Conservation (phyloP, 2,329 filamentous ascomycete species). For the Ophiostoma triangulosporum region DNA sequence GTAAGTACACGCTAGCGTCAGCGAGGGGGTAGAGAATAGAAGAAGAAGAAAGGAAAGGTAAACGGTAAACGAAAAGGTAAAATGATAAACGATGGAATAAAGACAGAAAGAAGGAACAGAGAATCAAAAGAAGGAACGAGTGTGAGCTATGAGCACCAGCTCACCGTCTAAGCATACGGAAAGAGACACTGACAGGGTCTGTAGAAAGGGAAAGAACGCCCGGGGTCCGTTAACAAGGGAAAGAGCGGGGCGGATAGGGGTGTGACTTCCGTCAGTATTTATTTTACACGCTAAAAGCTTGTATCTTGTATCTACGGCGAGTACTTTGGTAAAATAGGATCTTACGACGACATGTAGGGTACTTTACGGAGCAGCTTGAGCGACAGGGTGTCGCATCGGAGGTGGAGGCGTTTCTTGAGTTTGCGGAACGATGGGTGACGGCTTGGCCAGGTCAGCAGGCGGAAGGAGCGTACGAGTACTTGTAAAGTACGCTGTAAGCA, state of each 20-base stretch:
- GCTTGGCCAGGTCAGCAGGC: neutral
- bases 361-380: too few species aligned
- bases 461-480: neutral
- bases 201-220: neutral
- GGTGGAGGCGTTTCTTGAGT: neutral
- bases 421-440: constrained; percentile 12
- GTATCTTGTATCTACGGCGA: too few species aligned
- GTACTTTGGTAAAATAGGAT: too few species aligned
- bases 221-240: constrained; percentile 1
- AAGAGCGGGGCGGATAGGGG: neutral
- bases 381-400: too few species aligned
- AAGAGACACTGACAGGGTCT: neutral
- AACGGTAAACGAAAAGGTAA: neutral
- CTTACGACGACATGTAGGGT: too few species aligned
- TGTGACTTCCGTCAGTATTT: neutral
- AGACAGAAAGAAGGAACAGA: neutral
- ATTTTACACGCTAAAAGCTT: too few species aligned
- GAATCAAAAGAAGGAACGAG: neutral
- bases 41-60: too few species aligned
- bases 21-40: neutral
- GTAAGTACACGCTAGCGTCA: constrained; percentile 2
- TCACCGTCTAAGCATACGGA: too few species aligned
- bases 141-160: too few species aligned
- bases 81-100: neutral
- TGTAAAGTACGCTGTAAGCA: too few species aligned